These are phyloP conservation scores for Penicillium sp. DNA, from an alignment of 2,329 filamentous ascomycete genomes.

Conservation along the genomic window DNA sequence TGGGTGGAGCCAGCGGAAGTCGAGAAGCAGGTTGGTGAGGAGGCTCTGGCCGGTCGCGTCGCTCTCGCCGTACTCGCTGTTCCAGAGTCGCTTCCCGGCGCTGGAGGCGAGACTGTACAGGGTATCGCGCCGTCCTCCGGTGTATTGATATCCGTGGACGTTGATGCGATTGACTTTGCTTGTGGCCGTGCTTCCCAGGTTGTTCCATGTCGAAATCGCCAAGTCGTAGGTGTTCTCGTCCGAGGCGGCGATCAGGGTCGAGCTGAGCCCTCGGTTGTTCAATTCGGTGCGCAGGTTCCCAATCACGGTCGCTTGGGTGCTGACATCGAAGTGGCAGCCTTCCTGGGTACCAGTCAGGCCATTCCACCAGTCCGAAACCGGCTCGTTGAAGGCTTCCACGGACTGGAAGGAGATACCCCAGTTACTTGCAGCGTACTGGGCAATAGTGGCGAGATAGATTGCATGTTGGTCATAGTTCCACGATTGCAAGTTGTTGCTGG, in stretches of 20 bases:
- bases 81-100: slow-evolving; percentile 11
- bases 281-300: slow-evolving; percentile 9
- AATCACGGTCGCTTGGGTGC: slow-evolving; percentile 11
- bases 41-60: slow-evolving; percentile 6
- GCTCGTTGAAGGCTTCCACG: slow-evolving; percentile 16
- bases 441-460: slow-evolving; percentile 14
- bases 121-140: not conserved
- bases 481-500: slow-evolving; percentile 12
- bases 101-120: slow-evolving; percentile 4
- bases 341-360: slow-evolving; percentile 12
- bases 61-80: slow-evolving; percentile 16
- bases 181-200: slow-evolving; percentile 9
- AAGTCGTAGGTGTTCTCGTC: slow-evolving; percentile 14
- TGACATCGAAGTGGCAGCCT: slow-evolving; percentile 11
- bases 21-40: slow-evolving; percentile 8
- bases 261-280: slow-evolving; percentile 5
- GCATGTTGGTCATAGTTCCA: slow-evolving; percentile 17
- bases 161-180: slow-evolving; percentile 9
- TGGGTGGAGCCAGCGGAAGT: slow-evolving; percentile 6
- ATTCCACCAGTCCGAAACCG: slow-evolving; percentile 11
- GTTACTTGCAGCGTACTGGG: slow-evolving; percentile 9
- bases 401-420: slow-evolving; percentile 16
- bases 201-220: slow-evolving; percentile 11
- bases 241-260: slow-evolving; percentile 13
- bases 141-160: slow-evolving; percentile 10